These are phyloP conservation scores for Aspergillus piperis DNA, from an alignment of 2,329 filamentous ascomycete species.

Conservation along the genomic window DNA sequence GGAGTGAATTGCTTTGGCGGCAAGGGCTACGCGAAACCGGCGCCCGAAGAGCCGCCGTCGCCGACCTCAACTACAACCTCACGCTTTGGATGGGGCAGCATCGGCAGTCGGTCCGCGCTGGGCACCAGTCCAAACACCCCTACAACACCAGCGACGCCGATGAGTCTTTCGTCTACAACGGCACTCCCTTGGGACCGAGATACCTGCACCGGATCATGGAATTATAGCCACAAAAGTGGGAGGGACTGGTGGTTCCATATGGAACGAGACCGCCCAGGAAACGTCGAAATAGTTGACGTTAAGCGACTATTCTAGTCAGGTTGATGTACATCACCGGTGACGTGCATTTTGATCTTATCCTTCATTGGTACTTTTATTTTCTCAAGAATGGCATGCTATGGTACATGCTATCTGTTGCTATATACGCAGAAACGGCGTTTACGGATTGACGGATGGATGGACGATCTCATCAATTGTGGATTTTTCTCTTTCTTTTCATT, in stretches of 20 bases:
- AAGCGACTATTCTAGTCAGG: constrained; percentile 37
- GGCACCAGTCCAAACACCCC: constrained; percentile 34
- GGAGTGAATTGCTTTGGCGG: constrained; percentile 36
- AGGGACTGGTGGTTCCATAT: constrained; percentile 50
- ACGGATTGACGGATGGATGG: constrained; percentile 4
- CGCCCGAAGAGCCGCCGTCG: constrained; percentile 33
- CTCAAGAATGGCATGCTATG: background rate
- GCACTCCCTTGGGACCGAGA: constrained; percentile 44
- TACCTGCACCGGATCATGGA: constrained; percentile 48
- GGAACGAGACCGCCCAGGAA: constrained; percentile 43
- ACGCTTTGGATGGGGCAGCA: constrained; percentile 39
- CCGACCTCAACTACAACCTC: constrained; percentile 35
- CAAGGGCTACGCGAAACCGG: constrained; percentile 23
- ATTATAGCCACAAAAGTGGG: constrained; percentile 40
- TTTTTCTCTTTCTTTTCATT: background rate
- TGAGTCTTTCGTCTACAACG: constrained; percentile 29
- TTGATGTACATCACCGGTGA: background rate
- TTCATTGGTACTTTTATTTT: background rate
- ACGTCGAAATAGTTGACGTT: constrained; percentile 34
- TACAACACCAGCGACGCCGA: constrained; percentile 34
- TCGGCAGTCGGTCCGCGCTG: constrained; percentile 34
- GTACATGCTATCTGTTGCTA: background rate
- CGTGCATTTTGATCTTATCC: background rate
- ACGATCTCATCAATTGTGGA: background rate
- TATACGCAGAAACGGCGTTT: constrained; percentile 7